Base-by-base conservation (phyloP, 345 rosid species). In the Camelina neglecta region DNA sequence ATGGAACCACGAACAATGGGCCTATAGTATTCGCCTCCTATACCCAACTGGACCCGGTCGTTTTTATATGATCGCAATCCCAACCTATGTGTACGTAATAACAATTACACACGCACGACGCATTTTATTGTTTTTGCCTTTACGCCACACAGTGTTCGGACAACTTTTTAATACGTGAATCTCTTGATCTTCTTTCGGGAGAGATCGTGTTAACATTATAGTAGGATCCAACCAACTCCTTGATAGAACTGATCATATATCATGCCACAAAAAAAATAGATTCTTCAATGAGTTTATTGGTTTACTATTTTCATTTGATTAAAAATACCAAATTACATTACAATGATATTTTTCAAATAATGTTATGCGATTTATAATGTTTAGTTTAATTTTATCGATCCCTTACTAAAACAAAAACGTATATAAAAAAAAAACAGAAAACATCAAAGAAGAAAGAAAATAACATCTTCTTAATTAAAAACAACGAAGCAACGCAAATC, bases 21-120 rank as follows among this genome's bases (percentile, higher is more conserved):
- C 75, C 53, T 60, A 53, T 13, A 12, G 69, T 6, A 63, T 41
- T 29, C 55, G 23, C 21, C 44, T 41, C 23, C 23, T 18, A 53
- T 62, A 6, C 55, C 63, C 56, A 54, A 26, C 31, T 20, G 54
- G 61, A 49, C 53, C 69, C 42, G 53, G 44, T 72, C 51, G 39
- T 26, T 47, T 29, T 35, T 16, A 51, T 53, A 16, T 51, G 61
- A 50, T 26, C 61, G 9, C 61, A 50, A 21, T 6, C 9, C 8
- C 49, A 47, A 26, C 35, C 31, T 24, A 10, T 21, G 35, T 20
- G 31, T 29, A 29, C 31, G 11, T 31, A 11, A 65, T n/a, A 64
- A 24, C 8, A 11, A 3, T 26, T 47, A 4, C 31, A 16, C 11
- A 33, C 39, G 10, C 61, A 31, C 61, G 39, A 57, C 61, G 36